These are phyloP conservation scores for Biancaea sappan DNA, from an alignment of 306 rosid genomes.

Conservation along the genomic window DNA sequence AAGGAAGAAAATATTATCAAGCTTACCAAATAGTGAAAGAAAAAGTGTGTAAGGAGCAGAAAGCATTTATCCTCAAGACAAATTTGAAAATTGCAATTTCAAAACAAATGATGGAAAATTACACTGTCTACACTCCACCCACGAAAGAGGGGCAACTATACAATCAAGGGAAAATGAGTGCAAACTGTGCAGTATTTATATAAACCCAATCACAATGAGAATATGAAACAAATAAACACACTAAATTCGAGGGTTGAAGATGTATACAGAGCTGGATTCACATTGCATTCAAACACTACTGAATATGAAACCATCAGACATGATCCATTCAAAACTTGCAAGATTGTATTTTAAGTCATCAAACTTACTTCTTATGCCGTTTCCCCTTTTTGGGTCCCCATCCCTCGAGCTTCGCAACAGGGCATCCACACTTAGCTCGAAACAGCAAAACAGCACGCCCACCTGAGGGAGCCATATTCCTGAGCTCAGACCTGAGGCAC, in stretches of 20 bases:
- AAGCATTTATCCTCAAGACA: background rate
- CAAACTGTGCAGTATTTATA: background rate
- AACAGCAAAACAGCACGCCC: conserved; percentile 93
- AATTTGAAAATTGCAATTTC: background rate
- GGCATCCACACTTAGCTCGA: conserved; percentile 86
- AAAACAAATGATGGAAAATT: background rate
- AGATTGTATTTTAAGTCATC: background rate
- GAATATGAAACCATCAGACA: background rate
- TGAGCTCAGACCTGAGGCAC: conserved; percentile 77
- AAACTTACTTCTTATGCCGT: conserved; percentile 69
- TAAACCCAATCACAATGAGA: background rate
- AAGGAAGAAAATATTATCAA: background rate
- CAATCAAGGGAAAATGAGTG: background rate
- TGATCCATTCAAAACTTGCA: background rate
- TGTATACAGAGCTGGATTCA: background rate
- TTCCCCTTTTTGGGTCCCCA: conserved; percentile 85
- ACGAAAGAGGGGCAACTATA: background rate
- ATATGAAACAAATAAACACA: background rate
- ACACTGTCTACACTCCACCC: background rate
- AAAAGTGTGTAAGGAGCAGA: background rate
- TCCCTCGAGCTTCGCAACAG: conserved; percentile 91
- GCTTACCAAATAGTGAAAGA: background rate
- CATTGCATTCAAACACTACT: background rate
- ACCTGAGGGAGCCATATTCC: conserved; percentile 90
- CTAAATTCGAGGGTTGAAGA: background rate